A percentile compares a stretch with the other conserved stretches of the same genome.
phyloP scores from a whole-genome alignment of 805 yeast species.

The Spathaspora boniae region DNA sequence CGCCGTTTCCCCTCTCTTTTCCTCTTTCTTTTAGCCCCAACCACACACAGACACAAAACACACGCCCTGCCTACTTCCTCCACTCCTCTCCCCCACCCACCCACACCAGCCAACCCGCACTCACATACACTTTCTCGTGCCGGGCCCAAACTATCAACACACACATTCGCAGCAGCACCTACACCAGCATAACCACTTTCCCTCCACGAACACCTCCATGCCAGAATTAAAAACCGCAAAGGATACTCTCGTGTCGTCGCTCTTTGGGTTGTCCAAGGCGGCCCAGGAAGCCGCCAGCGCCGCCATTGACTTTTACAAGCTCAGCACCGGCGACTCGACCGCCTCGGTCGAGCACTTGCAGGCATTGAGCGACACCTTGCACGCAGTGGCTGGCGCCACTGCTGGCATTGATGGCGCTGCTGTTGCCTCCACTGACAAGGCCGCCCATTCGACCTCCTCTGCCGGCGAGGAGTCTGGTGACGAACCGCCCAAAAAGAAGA shows the following conservation, averaged over 20 bases:
- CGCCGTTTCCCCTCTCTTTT: not conserved
- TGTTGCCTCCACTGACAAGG: conserved; percentile 12
- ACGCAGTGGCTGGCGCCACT: conserved; percentile 29
- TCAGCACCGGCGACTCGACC: conserved; percentile 43
- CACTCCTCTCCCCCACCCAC: too few species aligned
- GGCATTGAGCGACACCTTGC: conserved; percentile 33
- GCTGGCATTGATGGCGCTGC: conserved; percentile 13
- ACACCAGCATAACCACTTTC: too few species aligned
- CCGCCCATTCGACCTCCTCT: conserved; percentile 7
- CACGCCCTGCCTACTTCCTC: not conserved
- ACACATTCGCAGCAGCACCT: too few species aligned
- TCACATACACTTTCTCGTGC: conserved; percentile 2
- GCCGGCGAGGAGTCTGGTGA: conserved; percentile 27
- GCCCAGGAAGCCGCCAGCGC: conserved; percentile 82
- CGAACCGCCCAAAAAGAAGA: conserved; percentile 41
- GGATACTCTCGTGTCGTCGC: conserved; percentile 56
- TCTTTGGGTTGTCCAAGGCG: conserved; percentile 81
- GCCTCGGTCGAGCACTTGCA: conserved; percentile 38
- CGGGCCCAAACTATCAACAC: too few species aligned
- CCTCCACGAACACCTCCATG: too few species aligned
- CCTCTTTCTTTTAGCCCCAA: not conserved
- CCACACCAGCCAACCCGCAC: not conserved
- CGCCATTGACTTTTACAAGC: conserved; percentile 70
- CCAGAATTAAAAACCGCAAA: conserved; percentile 12
- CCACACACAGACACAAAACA: not conserved